Conservation (phyloP, 1,284 basidiomycete genomes). For the Leccinum griseonigrum region DNA sequence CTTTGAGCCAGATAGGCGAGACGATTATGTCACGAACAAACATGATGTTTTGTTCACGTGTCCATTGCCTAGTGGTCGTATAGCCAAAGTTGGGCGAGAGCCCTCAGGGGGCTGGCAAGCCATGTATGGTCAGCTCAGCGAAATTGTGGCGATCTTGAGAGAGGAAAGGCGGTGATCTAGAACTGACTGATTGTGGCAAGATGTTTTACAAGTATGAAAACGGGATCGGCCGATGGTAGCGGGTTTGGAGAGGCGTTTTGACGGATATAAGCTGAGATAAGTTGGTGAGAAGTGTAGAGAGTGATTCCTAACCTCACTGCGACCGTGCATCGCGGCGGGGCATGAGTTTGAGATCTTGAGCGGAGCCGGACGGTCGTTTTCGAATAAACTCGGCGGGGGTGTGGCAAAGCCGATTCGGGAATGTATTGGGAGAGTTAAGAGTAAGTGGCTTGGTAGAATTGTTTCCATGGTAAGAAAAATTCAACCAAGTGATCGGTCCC, state of each 20-base stretch:
- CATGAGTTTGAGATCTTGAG: slow-evolving; percentile 16
- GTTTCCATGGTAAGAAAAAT: slow-evolving; percentile 34
- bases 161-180: slow-evolving; percentile 18
- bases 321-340: slow-evolving; percentile 10
- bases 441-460: slow-evolving; percentile 11
- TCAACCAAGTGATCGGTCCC: slow-evolving; percentile 21
- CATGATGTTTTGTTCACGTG: not conserved
- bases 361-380: not conserved
- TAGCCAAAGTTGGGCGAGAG: not conserved
- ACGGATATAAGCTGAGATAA: slow-evolving; percentile 26
- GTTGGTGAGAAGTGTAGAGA: slow-evolving; percentile 4
- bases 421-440: slow-evolving; percentile 1
- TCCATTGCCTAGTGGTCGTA: not conserved
- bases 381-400: not conserved
- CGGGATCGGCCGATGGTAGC: slow-evolving; percentile 11
- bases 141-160: slow-evolving; percentile 11
- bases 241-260: slow-evolving; percentile 18
- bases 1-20: slow-evolving; percentile 14
- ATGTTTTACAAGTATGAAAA: slow-evolving; percentile 10
- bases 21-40: slow-evolving; percentile 27
- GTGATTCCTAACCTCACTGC: slow-evolving; percentile 13
- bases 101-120: not conserved
- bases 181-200: slow-evolving; percentile 9
- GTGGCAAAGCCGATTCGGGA: not conserved
- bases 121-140: slow-evolving; percentile 13